These are phyloP conservation scores for Daedalea quercina DNA, from an alignment of 768 basidiomycete species.

Conservation along the genomic window DNA sequence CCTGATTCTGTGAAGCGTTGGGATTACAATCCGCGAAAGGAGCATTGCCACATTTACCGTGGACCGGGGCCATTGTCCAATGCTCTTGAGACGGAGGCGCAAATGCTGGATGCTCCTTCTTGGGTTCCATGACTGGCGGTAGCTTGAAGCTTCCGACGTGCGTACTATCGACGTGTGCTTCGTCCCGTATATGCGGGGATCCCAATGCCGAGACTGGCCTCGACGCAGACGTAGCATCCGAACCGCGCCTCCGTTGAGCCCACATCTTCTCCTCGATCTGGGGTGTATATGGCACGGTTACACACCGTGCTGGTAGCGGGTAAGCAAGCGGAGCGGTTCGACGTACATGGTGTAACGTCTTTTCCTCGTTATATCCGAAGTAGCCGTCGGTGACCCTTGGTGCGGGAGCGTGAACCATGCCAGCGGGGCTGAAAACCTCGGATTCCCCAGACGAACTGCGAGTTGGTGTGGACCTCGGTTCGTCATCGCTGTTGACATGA, in stretches of 20 bases:
- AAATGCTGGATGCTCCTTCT: too few species aligned
- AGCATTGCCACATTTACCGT: slow-evolving; percentile 6
- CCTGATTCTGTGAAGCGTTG: slow-evolving; percentile 7
- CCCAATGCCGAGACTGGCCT: slow-evolving; percentile 15
- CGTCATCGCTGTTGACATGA: neutral
- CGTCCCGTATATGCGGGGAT: slow-evolving; percentile 12
- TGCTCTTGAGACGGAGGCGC: slow-evolving; percentile 2
- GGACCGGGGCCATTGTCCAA: neutral
- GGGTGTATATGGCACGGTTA: neutral
- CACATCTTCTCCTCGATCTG: slow-evolving; percentile 73
- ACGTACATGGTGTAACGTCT: slow-evolving; percentile 65
- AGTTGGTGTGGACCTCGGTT: neutral
- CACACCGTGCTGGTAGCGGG: neutral
- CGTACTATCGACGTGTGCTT: slow-evolving; percentile 20
- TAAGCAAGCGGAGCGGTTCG: neutral
- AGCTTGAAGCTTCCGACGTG: slow-evolving; percentile 35
- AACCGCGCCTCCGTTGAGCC: slow-evolving; percentile 52
- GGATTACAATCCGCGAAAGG: slow-evolving; percentile 8
- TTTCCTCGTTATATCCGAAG: slow-evolving; percentile 78
- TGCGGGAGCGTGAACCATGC: slow-evolving; percentile 37
- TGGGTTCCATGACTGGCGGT: slow-evolving; percentile 26
- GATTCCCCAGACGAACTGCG: slow-evolving; percentile 8
- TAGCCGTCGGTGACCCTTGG: slow-evolving; percentile 53
- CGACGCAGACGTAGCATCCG: slow-evolving; percentile 43
- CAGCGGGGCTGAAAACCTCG: slow-evolving; percentile 16